Conservation (phyloP, 2,329 filamentous ascomycete species). For the Neocucurbitaria cava region DNA sequence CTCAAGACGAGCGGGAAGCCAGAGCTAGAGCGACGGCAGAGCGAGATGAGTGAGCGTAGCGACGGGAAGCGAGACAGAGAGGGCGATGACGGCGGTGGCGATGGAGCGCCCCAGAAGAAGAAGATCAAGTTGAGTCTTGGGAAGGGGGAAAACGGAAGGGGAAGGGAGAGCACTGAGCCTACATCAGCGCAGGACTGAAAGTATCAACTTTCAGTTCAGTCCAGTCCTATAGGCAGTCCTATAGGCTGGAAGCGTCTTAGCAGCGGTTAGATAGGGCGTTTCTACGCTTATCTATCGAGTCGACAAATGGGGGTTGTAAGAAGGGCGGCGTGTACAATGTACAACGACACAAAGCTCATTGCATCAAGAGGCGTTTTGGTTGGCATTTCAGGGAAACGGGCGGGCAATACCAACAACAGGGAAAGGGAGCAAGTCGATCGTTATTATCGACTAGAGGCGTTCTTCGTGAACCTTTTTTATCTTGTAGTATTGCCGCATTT, state of each 20-base stretch:
- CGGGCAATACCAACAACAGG: background rate
- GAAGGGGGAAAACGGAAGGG: constrained; percentile 15
- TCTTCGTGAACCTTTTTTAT: background rate
- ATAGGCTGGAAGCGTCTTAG: no score
- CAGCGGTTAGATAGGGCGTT: no score
- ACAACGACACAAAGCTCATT: background rate
- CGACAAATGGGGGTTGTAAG: background rate
- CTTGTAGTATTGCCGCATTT: background rate
- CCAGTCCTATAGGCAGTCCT: no score
- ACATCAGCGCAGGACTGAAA: background rate
- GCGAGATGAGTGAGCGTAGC: constrained; percentile 36
- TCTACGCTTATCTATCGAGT: background rate
- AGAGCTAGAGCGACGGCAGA: constrained; percentile 38
- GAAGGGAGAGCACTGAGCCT: constrained; percentile 14
- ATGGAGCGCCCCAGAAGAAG: constrained; percentile 44
- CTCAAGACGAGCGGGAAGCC: constrained; percentile 36
- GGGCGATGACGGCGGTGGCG: constrained; percentile 33
- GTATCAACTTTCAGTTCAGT: no score
- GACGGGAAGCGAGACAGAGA: constrained; percentile 47
- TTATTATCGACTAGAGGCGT: background rate
- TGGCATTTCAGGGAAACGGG: background rate
- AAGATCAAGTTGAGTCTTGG: constrained; percentile 46
- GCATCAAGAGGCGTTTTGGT: background rate
- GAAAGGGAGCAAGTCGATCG: background rate
- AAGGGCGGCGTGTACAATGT: background rate